Base-by-base conservation (phyloP, 2,329 filamentous ascomycete genomes). In the Penicillium psychrosexuale region DNA sequence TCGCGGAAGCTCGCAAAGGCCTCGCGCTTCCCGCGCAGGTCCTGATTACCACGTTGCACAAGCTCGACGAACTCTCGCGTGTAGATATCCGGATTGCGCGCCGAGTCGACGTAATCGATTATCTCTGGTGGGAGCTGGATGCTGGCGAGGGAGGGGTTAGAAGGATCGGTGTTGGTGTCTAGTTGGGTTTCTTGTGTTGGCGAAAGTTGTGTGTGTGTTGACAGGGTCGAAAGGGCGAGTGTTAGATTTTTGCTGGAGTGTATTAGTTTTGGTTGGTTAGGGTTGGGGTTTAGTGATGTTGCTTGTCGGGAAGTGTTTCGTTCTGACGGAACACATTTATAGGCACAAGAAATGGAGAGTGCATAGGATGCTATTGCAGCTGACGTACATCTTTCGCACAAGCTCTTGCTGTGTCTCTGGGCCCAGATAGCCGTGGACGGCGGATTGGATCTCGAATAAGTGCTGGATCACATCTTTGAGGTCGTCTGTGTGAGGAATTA, bases 61-160 rank as follows among this genome's bases (percentile, higher is more conserved):
- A 82, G 74, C 70, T 87, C 84, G 42, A 87, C 82, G 59, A 86
- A 85, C 61, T 87, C 83, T 43, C 84, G 78, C 8, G 83, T 86
- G 70, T 85, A 87, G 61, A 87, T 86, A 63, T 87, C 84, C 8
- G 84, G 84, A 64, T 87, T 87, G 22, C 84, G 81, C 17, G 82
- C 80, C 19, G 79, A 75, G 62, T 86, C 83, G 33, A 87, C 82
- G 66, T 86, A 87, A 52, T 79, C 77, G 60, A 85, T 81, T 31
- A 87, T 82, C 61, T 86, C 84, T 5, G 82, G 78, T 0, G 84
- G 84, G 1, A 87, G 78, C 45, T 80, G 74, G 55, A 84, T 77
- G 50, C 75, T 74, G 19, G 81, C 72, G 17, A 78, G 67, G n/a
- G 76, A 72, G 3, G 82, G 64, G 68, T 79, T 72, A 33, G 65